These are phyloP conservation scores for Ophiocytium majus DNA, from an alignment of 352 stramenopile genomes.

Conservation along the genomic window DNA sequence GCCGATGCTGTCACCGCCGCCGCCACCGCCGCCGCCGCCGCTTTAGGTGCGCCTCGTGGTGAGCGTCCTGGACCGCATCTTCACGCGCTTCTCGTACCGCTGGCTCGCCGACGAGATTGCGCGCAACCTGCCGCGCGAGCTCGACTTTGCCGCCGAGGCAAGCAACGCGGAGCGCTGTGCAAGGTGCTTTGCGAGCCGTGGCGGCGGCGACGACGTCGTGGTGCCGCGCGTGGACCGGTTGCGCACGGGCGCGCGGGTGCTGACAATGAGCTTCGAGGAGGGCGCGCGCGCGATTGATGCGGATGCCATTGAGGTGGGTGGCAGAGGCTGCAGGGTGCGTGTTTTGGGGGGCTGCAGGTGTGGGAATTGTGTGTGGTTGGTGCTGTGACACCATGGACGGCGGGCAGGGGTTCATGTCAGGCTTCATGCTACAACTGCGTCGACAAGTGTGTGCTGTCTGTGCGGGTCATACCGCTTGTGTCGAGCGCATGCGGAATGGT, in stretches of 20 bases:
- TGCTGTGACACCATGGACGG: too few relatives aligned
- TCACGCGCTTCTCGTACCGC: slow-evolving; percentile 60
- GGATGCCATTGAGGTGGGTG: slow-evolving; percentile 68
- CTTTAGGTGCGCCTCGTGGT: slow-evolving; percentile 37
- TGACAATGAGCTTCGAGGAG: slow-evolving; percentile 96
- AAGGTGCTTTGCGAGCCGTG: slow-evolving; percentile 26
- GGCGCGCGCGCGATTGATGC: slow-evolving; percentile 87
- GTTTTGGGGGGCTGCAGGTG: too few relatives aligned
- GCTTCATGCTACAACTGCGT: too few relatives aligned
- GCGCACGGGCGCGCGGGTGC: slow-evolving; percentile 77
- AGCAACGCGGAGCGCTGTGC: slow-evolving; percentile 64
- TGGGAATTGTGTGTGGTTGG: too few relatives aligned
- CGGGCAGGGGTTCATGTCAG: too few relatives aligned
- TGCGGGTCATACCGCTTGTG: too few relatives aligned
- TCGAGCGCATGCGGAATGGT: too few relatives aligned
- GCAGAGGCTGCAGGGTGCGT: too few relatives aligned
- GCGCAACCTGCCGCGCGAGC: slow-evolving; percentile 70
- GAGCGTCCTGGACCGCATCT: slow-evolving; percentile 26
- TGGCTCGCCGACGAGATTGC: slow-evolving; percentile 96
- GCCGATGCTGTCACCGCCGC: too few relatives aligned
- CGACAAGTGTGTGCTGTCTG: too few relatives aligned
- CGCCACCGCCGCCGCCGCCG: background rate
- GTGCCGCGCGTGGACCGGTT: slow-evolving; percentile 75
- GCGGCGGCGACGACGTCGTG: slow-evolving; percentile 35
- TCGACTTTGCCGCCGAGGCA: slow-evolving; percentile 76